Evolutionary conservation across 2,329 filamentous ascomycete species (phyloP).

Genomic region (Beauveria caledonica): DNA sequence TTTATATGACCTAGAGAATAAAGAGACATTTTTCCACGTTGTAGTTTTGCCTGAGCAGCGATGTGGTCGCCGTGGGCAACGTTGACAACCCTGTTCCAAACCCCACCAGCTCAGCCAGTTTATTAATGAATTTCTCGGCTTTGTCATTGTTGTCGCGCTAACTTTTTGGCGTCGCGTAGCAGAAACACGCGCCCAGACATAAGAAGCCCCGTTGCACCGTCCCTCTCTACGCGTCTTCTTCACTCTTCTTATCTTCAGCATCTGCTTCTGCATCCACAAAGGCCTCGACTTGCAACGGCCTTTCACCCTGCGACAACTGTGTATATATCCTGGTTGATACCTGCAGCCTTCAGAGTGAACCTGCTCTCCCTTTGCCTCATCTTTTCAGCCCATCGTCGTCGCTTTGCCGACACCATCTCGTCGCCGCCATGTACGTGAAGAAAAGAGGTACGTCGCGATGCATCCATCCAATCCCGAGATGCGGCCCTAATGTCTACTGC

Average conservation of each 20-base stretch:
- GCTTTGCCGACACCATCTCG: slow-evolving; percentile 14
- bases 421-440: slow-evolving; percentile 50
- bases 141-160: slow-evolving; percentile 21
- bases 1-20: neutral
- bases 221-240: slow-evolving; percentile 16
- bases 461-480: neutral
- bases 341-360: slow-evolving; percentile 19
- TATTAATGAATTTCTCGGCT: slow-evolving; percentile 19
- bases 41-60: neutral
- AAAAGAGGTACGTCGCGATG: slow-evolving; percentile 47
- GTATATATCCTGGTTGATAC: slow-evolving; percentile 18
- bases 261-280: slow-evolving; percentile 9
- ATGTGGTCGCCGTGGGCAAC: neutral
- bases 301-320: slow-evolving; percentile 15
- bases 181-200: slow-evolving; percentile 21
- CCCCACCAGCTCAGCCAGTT: slow-evolving; percentile 7
- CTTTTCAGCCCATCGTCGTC: slow-evolving; percentile 15
- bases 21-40: neutral
- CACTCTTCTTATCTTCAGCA: slow-evolving; percentile 16
- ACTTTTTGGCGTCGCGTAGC: slow-evolving; percentile 17
- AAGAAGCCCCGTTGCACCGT: slow-evolving; percentile 26
- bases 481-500: slow-evolving; percentile 20
- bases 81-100: neutral
- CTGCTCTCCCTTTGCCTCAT: slow-evolving; percentile 16
- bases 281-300: slow-evolving; percentile 1